Base-by-base conservation (phyloP, 2,329 filamentous ascomycete species). In the Aureobasidium sp. region DNA sequence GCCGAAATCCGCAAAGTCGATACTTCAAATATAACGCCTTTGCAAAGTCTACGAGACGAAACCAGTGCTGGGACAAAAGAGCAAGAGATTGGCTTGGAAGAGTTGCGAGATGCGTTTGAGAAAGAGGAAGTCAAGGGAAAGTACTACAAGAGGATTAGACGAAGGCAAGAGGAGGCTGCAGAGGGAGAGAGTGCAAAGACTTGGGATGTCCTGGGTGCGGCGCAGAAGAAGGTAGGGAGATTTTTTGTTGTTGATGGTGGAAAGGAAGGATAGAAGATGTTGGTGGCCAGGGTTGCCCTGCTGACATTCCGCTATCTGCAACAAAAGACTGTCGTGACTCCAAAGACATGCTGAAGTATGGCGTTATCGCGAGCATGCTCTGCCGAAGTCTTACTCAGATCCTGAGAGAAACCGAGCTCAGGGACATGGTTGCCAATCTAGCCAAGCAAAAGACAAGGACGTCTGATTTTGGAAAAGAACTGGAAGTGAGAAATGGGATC, bases 31-130 rank as follows among this genome's bases (percentile, higher is more conserved):
- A 79, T 97, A 0, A 80, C 85, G 61, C 92, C 94, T 0, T 76
- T 99, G 47, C 81, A 84, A 56, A 87, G 87, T 48, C 87, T 97
- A 62, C 85, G 90, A 59, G 93, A 97, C 72, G 92, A 94, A 77
- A 89, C 89, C 1, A 68, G 70, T 2, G 73, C 74, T 14, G 84
- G 82, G 0, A 69, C 82, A 29, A 70, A 75, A 40, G 84, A 85
- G 65, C 80, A 81, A 49, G 83, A 83, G 5, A 79, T 91, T 56
- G 81, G 80, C 0, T 66, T 90, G 50, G 78, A 81, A 15, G 78
- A 81, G 15, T 72, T 91, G 40, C 74, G 77, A 63, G 78, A 80
- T 5, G 81, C 81, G 0, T 73, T 93, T 45, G 77, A 70, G 0
- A 75, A 78, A 42, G 90, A 94, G 75, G 80, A 82, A 49, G 74